Percentiles rank a stretch among this genome's conserved stretches.
These are phyloP conservation scores for Neonectria magnoliae DNA, from an alignment of 2,329 filamentous ascomycete species.

Conservation along the genomic window DNA sequence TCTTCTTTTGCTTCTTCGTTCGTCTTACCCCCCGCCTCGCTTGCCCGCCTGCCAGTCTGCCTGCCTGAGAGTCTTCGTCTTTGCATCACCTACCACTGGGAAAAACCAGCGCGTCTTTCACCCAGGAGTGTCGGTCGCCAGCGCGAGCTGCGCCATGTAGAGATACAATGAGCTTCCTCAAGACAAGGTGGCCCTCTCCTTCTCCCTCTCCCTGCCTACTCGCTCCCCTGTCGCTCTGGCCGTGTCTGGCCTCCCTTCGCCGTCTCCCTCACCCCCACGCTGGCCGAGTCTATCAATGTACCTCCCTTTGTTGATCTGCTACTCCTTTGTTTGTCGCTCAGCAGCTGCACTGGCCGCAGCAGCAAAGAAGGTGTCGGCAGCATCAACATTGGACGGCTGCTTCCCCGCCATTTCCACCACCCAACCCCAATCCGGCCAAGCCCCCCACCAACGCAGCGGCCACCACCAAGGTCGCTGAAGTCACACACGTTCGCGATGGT, in stretches of 20 bases:
- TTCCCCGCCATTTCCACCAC: constrained; percentile 43
- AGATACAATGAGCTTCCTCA: constrained; percentile 55
- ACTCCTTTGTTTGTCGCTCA: constrained; percentile 15
- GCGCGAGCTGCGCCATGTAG: constrained; percentile 49
- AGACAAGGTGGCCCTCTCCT: constrained; percentile 52
- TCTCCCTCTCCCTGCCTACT: constrained; percentile 13
- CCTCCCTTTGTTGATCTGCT: constrained; percentile 1
- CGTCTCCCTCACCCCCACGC: constrained; percentile 1
- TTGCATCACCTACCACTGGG: constrained; percentile 3
- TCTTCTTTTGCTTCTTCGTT: constrained; percentile 6
- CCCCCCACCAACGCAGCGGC: constrained; percentile 41
- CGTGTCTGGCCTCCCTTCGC: not conserved
- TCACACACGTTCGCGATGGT: constrained; percentile 25
- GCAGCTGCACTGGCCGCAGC: not conserved
- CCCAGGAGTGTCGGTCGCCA: constrained; percentile 25
- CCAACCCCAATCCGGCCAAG: constrained; percentile 44
- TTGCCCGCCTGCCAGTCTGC: constrained; percentile 14
- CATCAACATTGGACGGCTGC: constrained; percentile 35
- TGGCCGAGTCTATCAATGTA: constrained; percentile 2
- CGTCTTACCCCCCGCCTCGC: constrained; percentile 9
- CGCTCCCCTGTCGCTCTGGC: not conserved
- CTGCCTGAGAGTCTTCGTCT: constrained; percentile 3
- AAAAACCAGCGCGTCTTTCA: constrained; percentile 7
- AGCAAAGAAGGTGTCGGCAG: constrained; percentile 14
- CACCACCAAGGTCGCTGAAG: constrained; percentile 28